Evolutionary conservation across 176 grass and related monocot genomes (phyloP).

Genomic region (Elaeis guineensis): DNA sequence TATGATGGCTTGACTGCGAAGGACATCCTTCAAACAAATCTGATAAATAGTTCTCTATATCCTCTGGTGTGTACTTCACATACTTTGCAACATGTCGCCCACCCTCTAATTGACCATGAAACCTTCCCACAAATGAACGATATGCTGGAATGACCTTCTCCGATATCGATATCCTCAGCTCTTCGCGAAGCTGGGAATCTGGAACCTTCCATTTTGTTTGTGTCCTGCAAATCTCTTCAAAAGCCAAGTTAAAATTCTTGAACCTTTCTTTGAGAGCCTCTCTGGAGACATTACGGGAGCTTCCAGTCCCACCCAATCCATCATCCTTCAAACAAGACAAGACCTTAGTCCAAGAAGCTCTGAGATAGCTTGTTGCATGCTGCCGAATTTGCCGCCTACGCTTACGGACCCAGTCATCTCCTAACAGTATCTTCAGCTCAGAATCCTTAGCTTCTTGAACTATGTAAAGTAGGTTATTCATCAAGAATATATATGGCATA

Average conservation of each 20-base stretch:
- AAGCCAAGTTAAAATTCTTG: slow-evolving; percentile 79
- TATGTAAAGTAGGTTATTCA: slow-evolving; percentile 92
- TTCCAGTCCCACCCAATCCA: slow-evolving; percentile 44
- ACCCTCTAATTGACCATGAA: slow-evolving; percentile 57
- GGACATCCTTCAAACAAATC: slow-evolving; percentile 79
- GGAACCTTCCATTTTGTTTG: slow-evolving; percentile 76
- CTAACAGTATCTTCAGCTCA: slow-evolving; percentile 66
- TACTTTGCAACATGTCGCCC: slow-evolving; percentile 49
- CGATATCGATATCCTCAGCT: slow-evolving; percentile 72
- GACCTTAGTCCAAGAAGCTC: slow-evolving; percentile 71
- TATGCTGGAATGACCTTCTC: slow-evolving; percentile 82
- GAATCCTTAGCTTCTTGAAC: slow-evolving; percentile 90
- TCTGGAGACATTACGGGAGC: slow-evolving; percentile 45
- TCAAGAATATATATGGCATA: slow-evolving; percentile 83
- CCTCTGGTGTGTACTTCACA: slow-evolving; percentile 82
- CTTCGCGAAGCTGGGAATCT: slow-evolving; percentile 78
- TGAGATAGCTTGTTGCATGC: slow-evolving; percentile 70
- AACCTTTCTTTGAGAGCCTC: slow-evolving; percentile 78
- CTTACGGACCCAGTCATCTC: slow-evolving; percentile 87
- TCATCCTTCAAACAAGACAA: slow-evolving; percentile 81
- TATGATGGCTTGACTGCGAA: background rate
- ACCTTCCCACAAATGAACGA: slow-evolving; percentile 69
- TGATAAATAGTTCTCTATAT: slow-evolving; percentile 72
- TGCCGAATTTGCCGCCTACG: slow-evolving; percentile 70
- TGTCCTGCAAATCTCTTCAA: slow-evolving; percentile 72